phyloP scores from a whole-genome alignment of 352 stramenopile species.

The Pythium myriotylum region DNA sequence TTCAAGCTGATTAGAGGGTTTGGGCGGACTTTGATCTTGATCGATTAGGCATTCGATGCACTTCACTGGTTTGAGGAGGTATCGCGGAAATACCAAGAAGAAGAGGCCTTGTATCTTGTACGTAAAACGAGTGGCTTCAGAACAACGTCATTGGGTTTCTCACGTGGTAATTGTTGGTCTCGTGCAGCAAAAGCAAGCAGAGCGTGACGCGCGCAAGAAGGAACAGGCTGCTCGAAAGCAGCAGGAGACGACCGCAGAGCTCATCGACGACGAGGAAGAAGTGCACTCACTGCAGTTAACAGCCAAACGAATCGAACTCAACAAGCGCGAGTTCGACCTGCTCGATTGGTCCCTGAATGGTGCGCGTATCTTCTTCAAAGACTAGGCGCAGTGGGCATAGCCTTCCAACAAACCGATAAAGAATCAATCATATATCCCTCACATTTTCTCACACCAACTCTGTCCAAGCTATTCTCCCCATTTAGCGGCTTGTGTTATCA shows the following conservation, averaged over 20 bases:
- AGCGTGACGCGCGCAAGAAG: constrained; percentile 76
- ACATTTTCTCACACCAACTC: constrained; percentile 9
- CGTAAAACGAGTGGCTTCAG: not conserved
- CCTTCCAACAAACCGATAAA: not conserved
- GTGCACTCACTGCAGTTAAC: constrained; percentile 87
- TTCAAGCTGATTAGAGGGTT: not conserved
- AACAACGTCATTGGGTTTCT: not conserved
- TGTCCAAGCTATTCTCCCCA: not conserved
- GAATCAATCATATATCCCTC: not conserved
- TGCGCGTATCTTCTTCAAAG: constrained; percentile 93
- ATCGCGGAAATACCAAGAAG: constrained; percentile 80
- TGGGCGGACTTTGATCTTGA: not conserved
- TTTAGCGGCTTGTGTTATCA: constrained; percentile 25
- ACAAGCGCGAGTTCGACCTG: constrained; percentile 88
- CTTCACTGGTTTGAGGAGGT: constrained; percentile 93
- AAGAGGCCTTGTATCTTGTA: constrained; percentile 81
- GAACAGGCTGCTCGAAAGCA: constrained; percentile 79
- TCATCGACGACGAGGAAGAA: constrained; percentile 89
- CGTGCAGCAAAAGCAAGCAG: constrained; percentile 71
- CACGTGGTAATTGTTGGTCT: not conserved
- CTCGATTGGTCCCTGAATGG: constrained; percentile 92
- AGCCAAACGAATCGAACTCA: constrained; percentile 85
- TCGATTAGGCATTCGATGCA: constrained; percentile 74
- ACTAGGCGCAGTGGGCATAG: constrained; percentile 33
- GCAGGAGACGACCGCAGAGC: constrained; percentile 81